phyloP scores from a whole-genome alignment of 2,329 filamentous ascomycete genomes.

The Tolypocladium amazonense region DNA sequence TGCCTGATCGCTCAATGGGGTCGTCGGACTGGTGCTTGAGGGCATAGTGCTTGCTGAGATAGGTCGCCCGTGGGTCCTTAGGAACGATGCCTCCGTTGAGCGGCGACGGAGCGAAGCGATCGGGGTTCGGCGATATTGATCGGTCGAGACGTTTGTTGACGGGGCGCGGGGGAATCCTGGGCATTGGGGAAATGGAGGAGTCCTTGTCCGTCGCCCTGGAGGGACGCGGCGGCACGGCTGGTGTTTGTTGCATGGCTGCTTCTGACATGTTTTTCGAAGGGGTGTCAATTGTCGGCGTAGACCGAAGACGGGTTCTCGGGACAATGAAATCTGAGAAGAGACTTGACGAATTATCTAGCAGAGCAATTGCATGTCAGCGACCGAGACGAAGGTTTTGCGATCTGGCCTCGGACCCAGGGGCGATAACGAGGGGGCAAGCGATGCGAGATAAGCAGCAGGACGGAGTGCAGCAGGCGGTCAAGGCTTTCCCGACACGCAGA shows the following conservation, averaged over 20 bases:
- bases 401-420: not conserved
- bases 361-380: not conserved
- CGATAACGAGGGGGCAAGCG: not conserved
- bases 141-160: constrained; percentile 59
- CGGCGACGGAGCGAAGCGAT: constrained; percentile 76
- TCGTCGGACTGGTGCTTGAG: constrained; percentile 24
- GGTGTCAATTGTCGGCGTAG: not conserved
- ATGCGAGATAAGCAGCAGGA: constrained; percentile 4
- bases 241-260: constrained; percentile 36
- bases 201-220: constrained; percentile 37
- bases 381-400: not conserved
- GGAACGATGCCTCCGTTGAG: constrained; percentile 59
- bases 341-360: not conserved
- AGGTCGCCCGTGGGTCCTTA: constrained; percentile 30
- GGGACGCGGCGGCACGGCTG: constrained; percentile 48
- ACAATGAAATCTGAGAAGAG: not conserved
- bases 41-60: constrained; percentile 23
- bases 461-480: not conserved
- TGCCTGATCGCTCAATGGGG: constrained; percentile 52
- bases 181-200: constrained; percentile 30
- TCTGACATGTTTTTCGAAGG: constrained; percentile 31
- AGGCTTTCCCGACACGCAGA: not conserved
- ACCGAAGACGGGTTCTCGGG: not conserved
- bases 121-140: constrained; percentile 65
- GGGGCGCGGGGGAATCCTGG: constrained; percentile 73